A percentile compares a stretch with the other conserved stretches of the same genome.
These are phyloP conservation scores for Botrytis porri DNA, from an alignment of 2,329 filamentous ascomycete species.

Conservation along the genomic window DNA sequence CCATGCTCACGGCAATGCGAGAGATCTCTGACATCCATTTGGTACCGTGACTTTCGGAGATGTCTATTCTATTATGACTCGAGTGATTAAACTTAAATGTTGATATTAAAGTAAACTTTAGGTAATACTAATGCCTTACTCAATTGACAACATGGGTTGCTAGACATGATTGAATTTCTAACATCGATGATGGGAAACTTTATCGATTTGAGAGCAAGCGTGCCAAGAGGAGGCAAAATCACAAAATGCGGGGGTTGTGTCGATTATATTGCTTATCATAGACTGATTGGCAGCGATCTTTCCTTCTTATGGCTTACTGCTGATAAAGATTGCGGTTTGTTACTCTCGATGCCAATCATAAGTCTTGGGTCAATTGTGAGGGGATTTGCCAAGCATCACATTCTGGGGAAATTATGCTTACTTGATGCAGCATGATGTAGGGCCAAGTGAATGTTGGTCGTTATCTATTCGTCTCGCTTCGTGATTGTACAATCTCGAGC, in stretches of 20 bases:
- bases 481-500: not conserved
- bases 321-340: not conserved
- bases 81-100: not conserved
- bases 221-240: not conserved
- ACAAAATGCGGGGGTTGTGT: not conserved
- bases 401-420: not conserved
- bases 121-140: not conserved
- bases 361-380: not conserved
- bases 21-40: not conserved
- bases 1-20: not conserved
- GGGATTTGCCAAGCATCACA: not conserved
- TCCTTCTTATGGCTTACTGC: not conserved
- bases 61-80: not conserved
- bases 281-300: not conserved
- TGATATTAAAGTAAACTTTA: not conserved
- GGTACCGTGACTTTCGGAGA: not conserved
- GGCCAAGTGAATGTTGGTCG: constrained; percentile 4
- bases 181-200: not conserved
- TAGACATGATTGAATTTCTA: not conserved
- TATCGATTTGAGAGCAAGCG: not conserved
- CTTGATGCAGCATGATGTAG: constrained; percentile 1
- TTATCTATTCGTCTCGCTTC: not conserved
- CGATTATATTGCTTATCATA: not conserved
- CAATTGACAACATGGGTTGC: not conserved
- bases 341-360: not conserved